Evolutionary conservation across 169 alveolate genomes (phyloP).

Genomic region (Theileria annulata): DNA sequence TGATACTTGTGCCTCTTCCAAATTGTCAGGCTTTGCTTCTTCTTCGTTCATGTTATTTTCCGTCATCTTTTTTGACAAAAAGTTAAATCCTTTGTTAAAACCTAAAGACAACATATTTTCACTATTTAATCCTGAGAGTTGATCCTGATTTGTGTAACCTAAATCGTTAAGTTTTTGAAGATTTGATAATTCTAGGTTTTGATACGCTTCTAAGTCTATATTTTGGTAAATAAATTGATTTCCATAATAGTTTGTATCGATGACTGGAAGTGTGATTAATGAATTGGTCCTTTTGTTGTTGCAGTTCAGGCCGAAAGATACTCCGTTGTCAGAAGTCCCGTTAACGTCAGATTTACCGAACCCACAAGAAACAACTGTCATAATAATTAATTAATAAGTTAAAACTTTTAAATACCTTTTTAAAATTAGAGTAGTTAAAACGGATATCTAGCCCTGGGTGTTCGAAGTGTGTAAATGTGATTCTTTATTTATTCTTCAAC

Average conservation of each 20-base stretch:
- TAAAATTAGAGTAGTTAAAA: neutral
- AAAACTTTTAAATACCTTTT: slow-evolving; percentile 7
- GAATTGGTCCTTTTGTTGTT: neutral
- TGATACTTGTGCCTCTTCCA: neutral
- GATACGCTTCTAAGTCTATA: neutral
- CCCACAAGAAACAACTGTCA: slow-evolving; percentile 3
- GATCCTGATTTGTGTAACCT: neutral
- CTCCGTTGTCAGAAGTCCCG: neutral
- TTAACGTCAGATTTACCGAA: neutral
- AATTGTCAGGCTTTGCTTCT: neutral
- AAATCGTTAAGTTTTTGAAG: neutral
- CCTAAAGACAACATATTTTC: neutral
- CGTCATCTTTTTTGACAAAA: neutral
- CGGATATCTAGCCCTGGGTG: neutral
- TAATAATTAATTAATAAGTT: neutral
- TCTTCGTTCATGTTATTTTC: neutral
- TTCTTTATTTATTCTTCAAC: neutral
- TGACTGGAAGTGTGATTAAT: neutral
- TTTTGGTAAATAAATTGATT: neutral
- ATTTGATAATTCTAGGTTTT: neutral
- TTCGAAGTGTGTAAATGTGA: neutral
- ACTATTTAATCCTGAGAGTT: neutral
- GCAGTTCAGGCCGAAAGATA: neutral
- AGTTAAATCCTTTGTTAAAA: neutral
- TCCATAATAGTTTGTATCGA: neutral